Percentiles rank a stretch among this genome's conserved stretches.
These are phyloP conservation scores for Ceratocystis albifundus DNA, from an alignment of 2,329 filamentous ascomycete species.

Conservation along the genomic window DNA sequence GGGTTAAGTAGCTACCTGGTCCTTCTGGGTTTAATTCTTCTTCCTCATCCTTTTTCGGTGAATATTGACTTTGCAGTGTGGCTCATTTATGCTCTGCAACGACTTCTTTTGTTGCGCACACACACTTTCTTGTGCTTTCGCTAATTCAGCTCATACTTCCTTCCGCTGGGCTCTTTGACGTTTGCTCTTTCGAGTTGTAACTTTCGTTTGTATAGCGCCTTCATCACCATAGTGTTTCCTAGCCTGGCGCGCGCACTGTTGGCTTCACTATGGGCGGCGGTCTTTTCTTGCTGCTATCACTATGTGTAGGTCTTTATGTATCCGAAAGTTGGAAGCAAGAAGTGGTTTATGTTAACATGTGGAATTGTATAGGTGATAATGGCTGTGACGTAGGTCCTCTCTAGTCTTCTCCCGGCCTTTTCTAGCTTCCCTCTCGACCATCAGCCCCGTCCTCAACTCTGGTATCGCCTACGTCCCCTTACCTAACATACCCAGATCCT, in stretches of 20 bases:
- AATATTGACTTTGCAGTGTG: not conserved
- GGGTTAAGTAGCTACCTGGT: not conserved
- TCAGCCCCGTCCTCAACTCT: constrained; percentile 16
- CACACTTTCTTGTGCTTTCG: not conserved
- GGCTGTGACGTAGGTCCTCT: constrained; percentile 43
- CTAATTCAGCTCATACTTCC: not conserved
- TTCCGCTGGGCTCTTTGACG: not conserved
- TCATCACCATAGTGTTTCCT: not conserved
- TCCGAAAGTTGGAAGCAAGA: not conserved
- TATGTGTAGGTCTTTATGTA: constrained; percentile 31
- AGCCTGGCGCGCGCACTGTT: not conserved
- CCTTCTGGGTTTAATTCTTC: not conserved
- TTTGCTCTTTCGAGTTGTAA: not conserved
- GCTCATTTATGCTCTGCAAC: not conserved
- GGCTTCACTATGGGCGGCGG: constrained; percentile 31
- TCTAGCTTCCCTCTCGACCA: constrained; percentile 22
- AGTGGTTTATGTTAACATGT: constrained; percentile 11
- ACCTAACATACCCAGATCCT: constrained; percentile 52
- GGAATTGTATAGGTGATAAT: constrained; percentile 40
- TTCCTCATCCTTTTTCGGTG: not conserved
- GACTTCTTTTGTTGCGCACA: not conserved
- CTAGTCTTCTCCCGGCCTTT: constrained; percentile 16
- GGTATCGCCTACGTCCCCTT: constrained; percentile 24
- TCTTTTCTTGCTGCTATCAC: constrained; percentile 33
- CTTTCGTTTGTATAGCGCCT: not conserved